phyloP scores from a whole-genome alignment of 352 stramenopile genomes.

The Globisporangium nodosum region DNA sequence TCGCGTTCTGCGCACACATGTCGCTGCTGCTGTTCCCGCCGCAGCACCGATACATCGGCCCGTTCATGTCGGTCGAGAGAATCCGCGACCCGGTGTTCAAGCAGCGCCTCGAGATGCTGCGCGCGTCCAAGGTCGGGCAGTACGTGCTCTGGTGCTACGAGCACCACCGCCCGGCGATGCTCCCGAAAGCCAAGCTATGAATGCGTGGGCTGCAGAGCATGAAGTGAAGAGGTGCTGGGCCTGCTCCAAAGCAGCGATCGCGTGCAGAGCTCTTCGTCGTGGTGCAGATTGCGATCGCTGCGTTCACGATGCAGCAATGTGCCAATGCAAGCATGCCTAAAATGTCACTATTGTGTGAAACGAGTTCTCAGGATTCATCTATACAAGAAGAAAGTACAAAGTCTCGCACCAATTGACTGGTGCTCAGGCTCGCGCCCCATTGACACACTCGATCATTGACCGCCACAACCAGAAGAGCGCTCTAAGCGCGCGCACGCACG shows the following conservation, averaged over 20 bases:
- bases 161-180: conserved; percentile 27
- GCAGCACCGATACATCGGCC: conserved; percentile 31
- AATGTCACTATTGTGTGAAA: no score
- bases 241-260: neutral
- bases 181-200: conserved; percentile 14
- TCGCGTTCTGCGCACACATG: conserved; percentile 49
- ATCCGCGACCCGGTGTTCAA: conserved; percentile 20
- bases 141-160: conserved; percentile 54
- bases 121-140: conserved; percentile 30
- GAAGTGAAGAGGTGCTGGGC: no score
- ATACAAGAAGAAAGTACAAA: neutral
- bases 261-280: neutral
- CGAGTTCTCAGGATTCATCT: neutral
- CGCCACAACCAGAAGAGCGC: neutral
- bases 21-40: conserved; percentile 27
- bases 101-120: conserved; percentile 23
- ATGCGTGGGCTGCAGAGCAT: neutral
- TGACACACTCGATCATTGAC: neutral
- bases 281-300: no score
- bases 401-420: neutral
- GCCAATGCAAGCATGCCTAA: neutral
- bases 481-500: neutral
- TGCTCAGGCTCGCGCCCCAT: neutral
- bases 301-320: no score
- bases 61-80: conserved; percentile 20